Evolutionary conservation across 2,329 filamentous ascomycete genomes (phyloP).

Genomic region (Paecilomyces sp.): DNA sequence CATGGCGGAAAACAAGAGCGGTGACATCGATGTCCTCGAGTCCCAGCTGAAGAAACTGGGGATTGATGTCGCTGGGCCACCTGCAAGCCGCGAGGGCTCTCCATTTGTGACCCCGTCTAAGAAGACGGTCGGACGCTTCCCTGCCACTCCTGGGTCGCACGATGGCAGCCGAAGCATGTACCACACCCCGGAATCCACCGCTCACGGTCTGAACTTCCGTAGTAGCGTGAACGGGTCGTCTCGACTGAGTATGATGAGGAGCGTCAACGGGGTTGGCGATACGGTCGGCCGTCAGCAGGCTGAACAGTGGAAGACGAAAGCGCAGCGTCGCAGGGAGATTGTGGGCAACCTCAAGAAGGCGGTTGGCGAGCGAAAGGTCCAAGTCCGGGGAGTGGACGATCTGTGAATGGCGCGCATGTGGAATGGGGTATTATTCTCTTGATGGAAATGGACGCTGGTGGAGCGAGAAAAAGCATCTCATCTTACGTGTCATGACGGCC

Average conservation of each 20-base stretch:
- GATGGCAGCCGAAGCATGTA: conserved; percentile 28
- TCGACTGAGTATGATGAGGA: conserved; percentile 23
- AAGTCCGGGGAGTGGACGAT: conserved; percentile 17
- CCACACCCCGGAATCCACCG: conserved; percentile 34
- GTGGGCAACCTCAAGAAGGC: conserved; percentile 19
- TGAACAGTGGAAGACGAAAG: conserved; percentile 28
- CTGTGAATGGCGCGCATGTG: conserved; percentile 3
- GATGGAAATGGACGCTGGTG: background rate
- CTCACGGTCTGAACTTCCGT: conserved; percentile 20
- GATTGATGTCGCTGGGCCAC: conserved; percentile 30
- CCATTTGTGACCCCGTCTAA: conserved; percentile 29
- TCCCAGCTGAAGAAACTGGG: conserved; percentile 71
- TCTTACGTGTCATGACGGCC: background rate
- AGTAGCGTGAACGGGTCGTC: conserved; percentile 28
- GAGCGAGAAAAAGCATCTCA: background rate
- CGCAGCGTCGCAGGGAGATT: conserved; percentile 21
- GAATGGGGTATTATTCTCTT: background rate
- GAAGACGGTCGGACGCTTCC: conserved; percentile 24
- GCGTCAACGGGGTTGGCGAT: conserved; percentile 19
- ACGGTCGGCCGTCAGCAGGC: conserved; percentile 21
- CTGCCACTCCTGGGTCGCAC: conserved; percentile 31
- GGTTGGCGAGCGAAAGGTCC: conserved; percentile 11
- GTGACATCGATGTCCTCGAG: conserved; percentile 85
- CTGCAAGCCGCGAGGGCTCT: conserved; percentile 27
- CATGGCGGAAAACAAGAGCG: conserved; percentile 86